Percentiles rank a stretch among this genome's conserved stretches.
phyloP scores from a whole-genome alignment of 225 moss, liverwort and hornwort species.

The Marchantia paleacea region DNA sequence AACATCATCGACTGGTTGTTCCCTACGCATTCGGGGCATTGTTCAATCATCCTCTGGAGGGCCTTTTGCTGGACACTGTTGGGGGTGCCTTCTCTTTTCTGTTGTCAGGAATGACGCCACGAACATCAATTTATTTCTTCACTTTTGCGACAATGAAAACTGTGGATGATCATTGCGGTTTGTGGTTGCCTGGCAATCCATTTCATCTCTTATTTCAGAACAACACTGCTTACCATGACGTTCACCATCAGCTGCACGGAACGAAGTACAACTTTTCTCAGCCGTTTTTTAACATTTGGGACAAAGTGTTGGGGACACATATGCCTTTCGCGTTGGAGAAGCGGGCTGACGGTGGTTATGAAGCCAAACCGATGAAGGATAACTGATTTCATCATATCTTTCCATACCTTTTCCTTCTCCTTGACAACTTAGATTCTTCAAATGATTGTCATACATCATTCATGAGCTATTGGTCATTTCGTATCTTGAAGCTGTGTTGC shows the following conservation, averaged over 20 bases:
- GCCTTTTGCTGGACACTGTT: constrained; percentile 71
- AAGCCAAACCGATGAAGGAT: constrained; percentile 65
- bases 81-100: constrained; percentile 86
- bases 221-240: constrained; percentile 94
- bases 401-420: neutral
- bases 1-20: constrained; percentile 83
- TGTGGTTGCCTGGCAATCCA: constrained; percentile 83
- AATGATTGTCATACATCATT: constrained; percentile 26
- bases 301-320: constrained; percentile 71
- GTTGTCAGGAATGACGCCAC: constrained; percentile 87
- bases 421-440: neutral
- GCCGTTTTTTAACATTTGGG: constrained; percentile 89
- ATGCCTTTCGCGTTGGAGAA: constrained; percentile 82
- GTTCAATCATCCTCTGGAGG: constrained; percentile 93
- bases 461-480: constrained; percentile 9
- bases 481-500: constrained; percentile 7
- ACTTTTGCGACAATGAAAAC: constrained; percentile 88
- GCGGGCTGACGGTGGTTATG: constrained; percentile 71
- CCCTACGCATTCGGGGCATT: constrained; percentile 91
- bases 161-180: constrained; percentile 86
- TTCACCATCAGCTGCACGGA: constrained; percentile 90
- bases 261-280: constrained; percentile 94
- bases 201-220: constrained; percentile 81
- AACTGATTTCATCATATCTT: constrained; percentile 6
- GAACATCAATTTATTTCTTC: constrained; percentile 85